Base-by-base conservation (phyloP, 2,329 filamentous ascomycete genomes). In the Thelonectria rubi region DNA sequence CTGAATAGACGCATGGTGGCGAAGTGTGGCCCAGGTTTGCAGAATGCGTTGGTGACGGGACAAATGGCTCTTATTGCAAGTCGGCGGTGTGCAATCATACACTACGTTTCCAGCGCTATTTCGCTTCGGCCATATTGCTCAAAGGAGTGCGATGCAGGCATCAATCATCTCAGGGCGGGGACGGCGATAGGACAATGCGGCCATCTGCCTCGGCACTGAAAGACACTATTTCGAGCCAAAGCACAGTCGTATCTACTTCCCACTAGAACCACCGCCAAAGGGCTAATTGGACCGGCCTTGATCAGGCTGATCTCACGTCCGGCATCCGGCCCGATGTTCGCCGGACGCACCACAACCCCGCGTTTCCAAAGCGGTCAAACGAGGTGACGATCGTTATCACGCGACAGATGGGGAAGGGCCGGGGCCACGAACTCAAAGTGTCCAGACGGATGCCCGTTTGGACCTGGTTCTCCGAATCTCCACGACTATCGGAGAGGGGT, bases 1-100 rank as follows among this genome's bases (percentile, higher is more conserved):
- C 1, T 21, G 3, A 14, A 12, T 10, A 51, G 12, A 14, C 47
- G 58, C 63, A 65, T 65, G 2, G 39, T 46, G 21, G 34, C 12
- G 12, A 37, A 15, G 20, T 11, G 30, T 9, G 9, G 34, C 11
- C 34, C 5, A 37, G 15, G 34, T 37, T 37, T 14, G 34, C 15
- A 37, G 34, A 10, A 37, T 15, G 7, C 34, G 34, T 14, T 7
- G 34, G 14, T 2, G 15, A 37, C 15, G 34, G 34, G 34, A 37
- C 34, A 11, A 37, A 12, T 37, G 34, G 34, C 34, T 37, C 34
- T 37, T 37, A 37, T 37, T 14, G 11, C 9, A 37, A 37, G 3
- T 37, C 34, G 12, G 34, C 34, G 34, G 34, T 37, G 34, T 37
- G 15, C 12, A 37, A 37, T 37, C 34, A 15, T 30, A 34, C 12